Evolutionary conservation across 495 filamentous ascomycete species (phyloP).

Genomic region (Aspergillus taichungensis): DNA sequence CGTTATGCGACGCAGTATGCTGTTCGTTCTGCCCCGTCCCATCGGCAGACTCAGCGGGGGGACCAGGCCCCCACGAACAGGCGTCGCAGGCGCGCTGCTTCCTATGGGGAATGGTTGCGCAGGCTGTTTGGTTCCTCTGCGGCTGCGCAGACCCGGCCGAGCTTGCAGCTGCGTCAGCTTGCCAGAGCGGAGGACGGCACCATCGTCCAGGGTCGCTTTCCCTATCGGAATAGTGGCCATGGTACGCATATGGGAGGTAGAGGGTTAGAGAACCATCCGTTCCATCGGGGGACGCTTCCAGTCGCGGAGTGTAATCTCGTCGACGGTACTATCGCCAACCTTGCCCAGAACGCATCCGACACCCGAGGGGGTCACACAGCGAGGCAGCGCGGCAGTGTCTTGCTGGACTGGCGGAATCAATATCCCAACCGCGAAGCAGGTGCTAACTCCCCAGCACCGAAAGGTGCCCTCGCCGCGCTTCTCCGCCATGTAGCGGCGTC

Average conservation of each 20-base stretch:
- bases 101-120: slow-evolving; percentile 18
- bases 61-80: not conserved
- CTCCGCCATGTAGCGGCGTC: no score
- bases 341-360: no score
- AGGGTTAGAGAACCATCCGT: slow-evolving; percentile 27
- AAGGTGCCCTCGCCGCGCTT: no score
- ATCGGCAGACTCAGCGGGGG: slow-evolving; percentile 1
- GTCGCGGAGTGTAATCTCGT: slow-evolving; percentile 6
- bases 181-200: slow-evolving; percentile 31
- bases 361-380: not conserved
- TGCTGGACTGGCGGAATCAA: no score
- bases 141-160: slow-evolving; percentile 1
- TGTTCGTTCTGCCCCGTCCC: slow-evolving; percentile 1
- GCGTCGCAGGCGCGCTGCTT: slow-evolving; percentile 2
- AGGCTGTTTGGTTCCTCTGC: slow-evolving; percentile 20
- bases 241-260: slow-evolving; percentile 16
- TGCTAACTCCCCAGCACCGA: no score
- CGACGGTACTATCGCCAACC: not conserved
- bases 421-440: no score
- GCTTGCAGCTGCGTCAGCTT: slow-evolving; percentile 6
- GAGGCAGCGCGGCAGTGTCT: no score
- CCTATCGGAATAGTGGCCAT: slow-evolving; percentile 31
- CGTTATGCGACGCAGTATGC: slow-evolving; percentile 21
- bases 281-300: slow-evolving; percentile 20
- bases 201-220: slow-evolving; percentile 29